phyloP scores from a whole-genome alignment of 345 rosid species.

The Salix suchowensis region DNA sequence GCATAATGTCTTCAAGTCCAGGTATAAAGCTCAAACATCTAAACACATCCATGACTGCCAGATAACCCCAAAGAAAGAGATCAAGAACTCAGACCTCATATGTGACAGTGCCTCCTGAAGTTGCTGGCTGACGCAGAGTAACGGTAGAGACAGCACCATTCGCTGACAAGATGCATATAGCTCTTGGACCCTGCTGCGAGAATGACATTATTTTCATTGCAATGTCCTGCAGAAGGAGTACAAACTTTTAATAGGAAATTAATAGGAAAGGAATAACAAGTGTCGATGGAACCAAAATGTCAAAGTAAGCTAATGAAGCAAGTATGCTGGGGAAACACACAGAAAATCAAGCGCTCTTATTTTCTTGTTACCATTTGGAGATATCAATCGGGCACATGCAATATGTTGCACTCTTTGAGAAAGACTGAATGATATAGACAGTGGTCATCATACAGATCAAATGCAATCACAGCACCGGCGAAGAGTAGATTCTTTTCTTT shows the following conservation, averaged over 20 bases:
- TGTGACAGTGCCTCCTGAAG: constrained; percentile 70
- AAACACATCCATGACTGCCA: neutral
- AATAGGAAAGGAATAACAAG: neutral
- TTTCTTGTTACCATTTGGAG: neutral
- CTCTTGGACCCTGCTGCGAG: constrained; percentile 87
- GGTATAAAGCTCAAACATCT: neutral
- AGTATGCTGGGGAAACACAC: neutral
- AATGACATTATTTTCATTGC: constrained; percentile 73
- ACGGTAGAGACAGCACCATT: constrained; percentile 87
- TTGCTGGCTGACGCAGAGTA: constrained; percentile 73
- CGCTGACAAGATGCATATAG: constrained; percentile 78
- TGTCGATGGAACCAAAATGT: neutral
- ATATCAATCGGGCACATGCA: neutral
- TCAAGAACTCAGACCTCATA: constrained; percentile 66
- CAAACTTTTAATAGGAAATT: constrained; percentile 9
- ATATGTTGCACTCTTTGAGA: neutral
- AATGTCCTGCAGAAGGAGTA: constrained; percentile 50
- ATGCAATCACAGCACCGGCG: neutral
- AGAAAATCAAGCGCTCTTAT: neutral
- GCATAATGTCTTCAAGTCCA: neutral
- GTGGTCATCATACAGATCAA: neutral
- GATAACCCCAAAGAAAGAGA: neutral
- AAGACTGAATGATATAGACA: neutral
- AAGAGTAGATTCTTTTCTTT: neutral
- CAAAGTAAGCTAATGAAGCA: neutral